phyloP scores from a whole-genome alignment of 192 early-diverging fungal genomes.

The Jimgerdemannia lactiflua region DNA sequence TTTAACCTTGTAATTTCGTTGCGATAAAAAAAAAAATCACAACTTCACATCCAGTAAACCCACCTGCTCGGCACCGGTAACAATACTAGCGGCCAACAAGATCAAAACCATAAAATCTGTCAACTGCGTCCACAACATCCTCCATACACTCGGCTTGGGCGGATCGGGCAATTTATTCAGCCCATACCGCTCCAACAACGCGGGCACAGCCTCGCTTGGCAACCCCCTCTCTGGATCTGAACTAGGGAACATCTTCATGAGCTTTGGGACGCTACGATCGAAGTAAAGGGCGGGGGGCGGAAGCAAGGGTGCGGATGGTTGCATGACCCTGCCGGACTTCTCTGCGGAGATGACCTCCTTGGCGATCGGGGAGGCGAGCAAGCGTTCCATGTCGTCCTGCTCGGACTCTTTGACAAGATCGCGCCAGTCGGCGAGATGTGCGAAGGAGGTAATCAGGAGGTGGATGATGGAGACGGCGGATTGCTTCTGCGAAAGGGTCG shows the following conservation, averaged over 20 bases:
- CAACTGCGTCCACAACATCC: slow-evolving; percentile 84
- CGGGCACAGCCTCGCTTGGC: slow-evolving; percentile 46
- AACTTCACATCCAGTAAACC: not conserved
- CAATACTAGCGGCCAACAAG: slow-evolving; percentile 74
- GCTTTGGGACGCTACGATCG: slow-evolving; percentile 85
- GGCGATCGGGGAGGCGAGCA: slow-evolving; percentile 13
- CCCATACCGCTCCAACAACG: slow-evolving; percentile 79
- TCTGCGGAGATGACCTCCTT: slow-evolving; percentile 10
- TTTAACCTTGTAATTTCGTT: not conserved
- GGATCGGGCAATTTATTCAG: slow-evolving; percentile 80
- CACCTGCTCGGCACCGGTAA: slow-evolving; percentile 74
- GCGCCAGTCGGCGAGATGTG: slow-evolving; percentile 86
- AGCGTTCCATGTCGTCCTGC: slow-evolving; percentile 18
- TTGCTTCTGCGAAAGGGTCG: slow-evolving; percentile 67
- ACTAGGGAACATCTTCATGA: slow-evolving; percentile 84
- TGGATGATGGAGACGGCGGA: slow-evolving; percentile 76
- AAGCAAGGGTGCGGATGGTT: slow-evolving; percentile 8
- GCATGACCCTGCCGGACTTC: slow-evolving; percentile 25
- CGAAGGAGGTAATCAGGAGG: slow-evolving; percentile 69
- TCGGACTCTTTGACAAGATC: slow-evolving; percentile 79
- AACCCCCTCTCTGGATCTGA: slow-evolving; percentile 63
- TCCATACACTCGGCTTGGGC: slow-evolving; percentile 57
- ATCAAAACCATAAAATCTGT: slow-evolving; percentile 96
- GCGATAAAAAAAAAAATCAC: not conserved
- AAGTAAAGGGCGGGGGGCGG: slow-evolving; percentile 80